Evolutionary conservation across 2,329 filamentous ascomycete species (phyloP), one percentile per base, ranked within the genome.

Genomic region (Raffaelea albimanens): DNA sequence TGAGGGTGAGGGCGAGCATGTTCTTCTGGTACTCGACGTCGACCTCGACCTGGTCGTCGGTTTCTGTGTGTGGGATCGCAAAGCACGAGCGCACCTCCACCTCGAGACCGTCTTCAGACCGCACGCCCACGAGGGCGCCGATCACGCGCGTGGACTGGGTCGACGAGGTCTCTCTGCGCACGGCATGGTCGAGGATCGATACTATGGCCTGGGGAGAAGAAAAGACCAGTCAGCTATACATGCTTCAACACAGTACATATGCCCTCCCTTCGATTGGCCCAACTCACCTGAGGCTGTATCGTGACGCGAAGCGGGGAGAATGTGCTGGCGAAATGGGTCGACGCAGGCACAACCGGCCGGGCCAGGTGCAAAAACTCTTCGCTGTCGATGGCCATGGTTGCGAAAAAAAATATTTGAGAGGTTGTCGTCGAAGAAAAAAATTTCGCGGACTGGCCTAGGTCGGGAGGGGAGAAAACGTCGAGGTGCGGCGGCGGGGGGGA

Each of bases 1-100:
- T 91, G 58, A 97, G 82, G 66, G 95, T 91, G 59, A 98, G 75
- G 51, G 87, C 85, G 50, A 97, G 83, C 93, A 98, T 98, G 68
- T 91, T 90, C 80, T 97, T 97, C 73, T 98, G 93, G 71, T 97
- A 98, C 70, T 98, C 93, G 78, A 98, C 95, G 66, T 98, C 93
- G 55, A 98, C 93, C 70, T 98, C 93, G 61, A 98, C 93, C 70
- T 98, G 93, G 69, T 98, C 93, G 65, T 90, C 86, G 58, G 91
- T 95, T 72, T 98, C 93, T 58, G 91, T 97, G 74, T 98, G 93
- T 57, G 91, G 90, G 62, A 98, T 95, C 57, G 93, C 93, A 67
- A 98, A 98, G 72, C 88, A 91, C 63, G 88, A 94, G 63, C 88
- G 83, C 61, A 98, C 93, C 69, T 95, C 89, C 61, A 95, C 87